Evolutionary conservation across 257 asterid species (phyloP), one percentile per base, ranked within the genome.

Genomic region (Nemophila menziesii): DNA sequence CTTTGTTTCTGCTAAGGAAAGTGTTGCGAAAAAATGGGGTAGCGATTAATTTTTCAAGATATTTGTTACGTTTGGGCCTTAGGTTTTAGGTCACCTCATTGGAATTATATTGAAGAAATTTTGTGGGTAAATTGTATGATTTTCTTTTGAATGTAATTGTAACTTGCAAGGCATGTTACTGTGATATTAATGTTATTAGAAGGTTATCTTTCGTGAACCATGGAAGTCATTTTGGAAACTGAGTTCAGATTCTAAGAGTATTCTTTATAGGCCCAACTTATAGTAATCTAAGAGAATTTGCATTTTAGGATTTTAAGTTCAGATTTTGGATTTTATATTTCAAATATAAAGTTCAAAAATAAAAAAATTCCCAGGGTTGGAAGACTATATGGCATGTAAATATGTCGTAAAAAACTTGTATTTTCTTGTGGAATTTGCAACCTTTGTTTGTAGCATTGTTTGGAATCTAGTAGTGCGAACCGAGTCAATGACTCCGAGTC

Each of bases 1-100:
- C 1, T 48, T 19, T 18, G 66, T 55, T 67, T 86, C 96, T 36
- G 93, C 93, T 4, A 73, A 75, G 65, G 93, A 83, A 11, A 72
- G 67, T 23, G 95, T 77, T 3, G 58, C 72, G 46, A 72, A 85
- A 45, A 87, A 87, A 75, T 87, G 97, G 95, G 80, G 93, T 54
- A 62, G 86, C 74, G 67, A 54, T 57, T 82, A 69, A 52, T 55
- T 40, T 11, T 15, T 58, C 48, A 47, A 39, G 64, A 58, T 48
- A 46, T 60, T 48, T 38, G 34, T 20, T 11, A 0, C 13, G 16
- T 26, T 40, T 29, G 13, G 22, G 40, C 37, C 11, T 38, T 17
- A 13, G 36, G 36, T 5, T 3, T 29, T 29, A 3, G 36, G 36
- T 29, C 36, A 29, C 12, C 33, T 24, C 33, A 24, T 24, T 24